phyloP scores from a whole-genome alignment of 306 rosid genomes.

The Quillaja saponaria region DNA sequence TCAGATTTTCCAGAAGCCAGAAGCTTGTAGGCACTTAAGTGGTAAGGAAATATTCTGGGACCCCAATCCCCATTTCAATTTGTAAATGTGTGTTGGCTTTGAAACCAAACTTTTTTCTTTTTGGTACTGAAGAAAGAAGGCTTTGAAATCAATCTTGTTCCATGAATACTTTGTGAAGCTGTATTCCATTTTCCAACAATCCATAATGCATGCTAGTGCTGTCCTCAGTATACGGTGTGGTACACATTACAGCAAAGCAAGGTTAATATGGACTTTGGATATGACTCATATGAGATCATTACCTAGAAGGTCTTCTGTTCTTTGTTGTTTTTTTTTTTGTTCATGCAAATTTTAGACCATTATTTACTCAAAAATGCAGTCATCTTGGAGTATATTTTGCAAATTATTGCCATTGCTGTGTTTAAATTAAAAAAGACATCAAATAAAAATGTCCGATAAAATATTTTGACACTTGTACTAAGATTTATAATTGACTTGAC shows the following conservation, averaged over 20 bases:
- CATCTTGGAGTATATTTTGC: too few relatives aligned
- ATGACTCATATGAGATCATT: too few relatives aligned
- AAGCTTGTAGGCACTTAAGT: conserved; percentile 15
- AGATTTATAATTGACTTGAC: too few relatives aligned
- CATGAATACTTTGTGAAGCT: conserved; percentile 39
- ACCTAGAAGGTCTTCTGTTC: background rate
- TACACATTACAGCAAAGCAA: background rate
- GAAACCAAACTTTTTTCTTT: too few relatives aligned
- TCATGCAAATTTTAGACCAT: background rate
- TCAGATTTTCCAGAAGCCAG: conserved; percentile 25
- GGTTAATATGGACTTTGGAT: conserved; percentile 17
- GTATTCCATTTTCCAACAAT: conserved; percentile 48
- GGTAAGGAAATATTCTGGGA: conserved; percentile 30
- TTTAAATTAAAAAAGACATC: background rate
- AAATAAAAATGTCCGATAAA: too few relatives aligned
- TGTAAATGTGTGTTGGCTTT: conserved; percentile 17
- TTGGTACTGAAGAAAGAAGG: too few relatives aligned
- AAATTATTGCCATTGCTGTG: too few relatives aligned
- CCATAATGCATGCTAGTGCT: conserved; percentile 37
- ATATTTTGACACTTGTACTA: too few relatives aligned
- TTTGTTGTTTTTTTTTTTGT: too few relatives aligned
- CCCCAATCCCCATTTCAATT: conserved; percentile 24
- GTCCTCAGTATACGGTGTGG: background rate
- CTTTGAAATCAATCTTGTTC: conserved; percentile 12
- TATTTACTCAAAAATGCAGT: too few relatives aligned